Evolutionary conservation across 345 rosid genomes (phyloP).

Genomic region (Murraya koenigii): DNA sequence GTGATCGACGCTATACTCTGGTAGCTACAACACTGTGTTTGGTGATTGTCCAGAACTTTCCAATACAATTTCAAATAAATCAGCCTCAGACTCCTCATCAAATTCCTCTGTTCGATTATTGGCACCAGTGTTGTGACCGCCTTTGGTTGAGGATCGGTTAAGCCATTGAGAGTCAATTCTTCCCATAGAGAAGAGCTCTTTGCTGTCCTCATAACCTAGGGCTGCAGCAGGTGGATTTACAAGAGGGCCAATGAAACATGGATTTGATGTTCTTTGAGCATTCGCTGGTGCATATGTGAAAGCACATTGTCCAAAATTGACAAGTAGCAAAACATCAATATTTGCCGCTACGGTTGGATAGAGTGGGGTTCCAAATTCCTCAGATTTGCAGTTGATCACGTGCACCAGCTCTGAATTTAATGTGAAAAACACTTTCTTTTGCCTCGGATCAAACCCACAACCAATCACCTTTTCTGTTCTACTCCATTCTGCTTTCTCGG

Average conservation of each 20-base stretch:
- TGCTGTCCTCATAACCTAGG: slow-evolving; percentile 65
- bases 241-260: slow-evolving; percentile 56
- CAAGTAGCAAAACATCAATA: slow-evolving; percentile 38
- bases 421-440: slow-evolving; percentile 63
- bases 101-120: slow-evolving; percentile 38
- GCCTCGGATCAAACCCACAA: slow-evolving; percentile 64
- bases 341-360: slow-evolving; percentile 63
- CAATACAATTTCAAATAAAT: slow-evolving; percentile 79
- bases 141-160: slow-evolving; percentile 38
- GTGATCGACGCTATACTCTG: not conserved
- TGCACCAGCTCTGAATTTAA: slow-evolving; percentile 50
- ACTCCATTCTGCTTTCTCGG: slow-evolving; percentile 53
- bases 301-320: slow-evolving; percentile 60
- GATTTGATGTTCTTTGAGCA: slow-evolving; percentile 54
- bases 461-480: slow-evolving; percentile 50
- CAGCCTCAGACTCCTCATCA: slow-evolving; percentile 88
- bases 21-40: slow-evolving; percentile 23
- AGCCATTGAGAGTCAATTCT: slow-evolving; percentile 86
- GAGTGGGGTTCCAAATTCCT: slow-evolving; percentile 57
- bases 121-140: slow-evolving; percentile 27
- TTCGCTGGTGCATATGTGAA: slow-evolving; percentile 55
- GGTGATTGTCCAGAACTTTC: slow-evolving; percentile 54
- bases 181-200: slow-evolving; percentile 86
- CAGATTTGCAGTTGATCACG: slow-evolving; percentile 50
- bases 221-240: slow-evolving; percentile 47